Base-by-base conservation (phyloP, 805 yeast species). In the Ogataea zsoltii region DNA sequence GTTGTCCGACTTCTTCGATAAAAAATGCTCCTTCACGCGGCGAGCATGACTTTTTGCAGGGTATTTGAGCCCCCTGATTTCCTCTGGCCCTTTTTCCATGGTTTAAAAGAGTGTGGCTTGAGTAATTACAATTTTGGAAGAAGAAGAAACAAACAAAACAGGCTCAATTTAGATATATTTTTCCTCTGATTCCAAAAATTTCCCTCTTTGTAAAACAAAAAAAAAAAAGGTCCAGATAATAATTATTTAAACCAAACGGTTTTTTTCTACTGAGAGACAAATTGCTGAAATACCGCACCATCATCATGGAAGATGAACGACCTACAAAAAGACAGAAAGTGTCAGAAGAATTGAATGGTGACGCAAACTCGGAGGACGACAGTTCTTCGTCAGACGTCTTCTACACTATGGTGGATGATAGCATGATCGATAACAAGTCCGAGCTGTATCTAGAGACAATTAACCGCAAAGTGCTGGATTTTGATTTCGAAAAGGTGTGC, bases 11-110 rank as follows among this genome's bases (percentile, higher is more conserved):
- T 55, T 39, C 28, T 53, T 56, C 38, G 55, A 13, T 40, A 61
- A 23, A 47, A 74, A 55, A 61, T 65, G 61, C 44, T 56, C 15
- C 56, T 56, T 49, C 46, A 81, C 87, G 31, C 67, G 77, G 38
- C 65, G 49, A 32, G 90, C 89, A 63, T 91, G 98, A 16, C 67
- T 70, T 54, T 83, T 88, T 11, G 97, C 92, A 11, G 97, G 97
- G 61, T 91, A 91, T 57, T 85, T 85, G 47, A 60, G 65, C 0
- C 55, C 60, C 19, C 46, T 42, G 4, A 58, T 11, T 37, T 55
- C 60, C 4, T 18, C 4, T 16, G 61, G 61, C 6, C 55, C 61
- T 29, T 46, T 18, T 33, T 48, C 54, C 54, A 53, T 51, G 13
- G 3, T 38, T 11, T 4, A 17, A 11, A 11, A 18, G 7, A 12